These are phyloP conservation scores for Borealophlyctis nickersoniae DNA, from an alignment of 192 early-diverging fungal species.

Conservation along the genomic window DNA sequence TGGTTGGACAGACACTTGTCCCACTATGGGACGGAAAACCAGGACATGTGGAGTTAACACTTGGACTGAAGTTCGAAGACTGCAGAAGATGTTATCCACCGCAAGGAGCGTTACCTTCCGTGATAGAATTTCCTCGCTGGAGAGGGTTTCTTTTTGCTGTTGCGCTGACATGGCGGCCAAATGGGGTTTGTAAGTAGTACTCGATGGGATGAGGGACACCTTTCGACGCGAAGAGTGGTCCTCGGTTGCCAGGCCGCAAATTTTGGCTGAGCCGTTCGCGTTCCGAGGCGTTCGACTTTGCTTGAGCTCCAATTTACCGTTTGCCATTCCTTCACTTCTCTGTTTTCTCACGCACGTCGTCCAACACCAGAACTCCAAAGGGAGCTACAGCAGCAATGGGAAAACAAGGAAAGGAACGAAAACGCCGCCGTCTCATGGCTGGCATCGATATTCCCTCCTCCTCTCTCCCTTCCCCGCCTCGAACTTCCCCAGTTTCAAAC, in stretches of 20 bases:
- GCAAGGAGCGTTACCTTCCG: slow-evolving; percentile 14
- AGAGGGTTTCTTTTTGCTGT: background rate
- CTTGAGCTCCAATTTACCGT: too few relatives aligned
- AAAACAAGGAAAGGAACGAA: slow-evolving; percentile 54
- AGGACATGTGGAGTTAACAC: background rate
- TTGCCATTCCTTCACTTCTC: too few relatives aligned
- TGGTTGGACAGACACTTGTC: slow-evolving; percentile 81
- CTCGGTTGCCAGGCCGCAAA: too few relatives aligned
- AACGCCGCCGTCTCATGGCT: slow-evolving; percentile 52
- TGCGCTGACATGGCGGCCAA: background rate
- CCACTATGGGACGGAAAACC: slow-evolving; percentile 50
- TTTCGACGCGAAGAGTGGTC: too few relatives aligned
- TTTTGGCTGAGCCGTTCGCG: too few relatives aligned
- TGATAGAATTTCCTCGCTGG: slow-evolving; percentile 23
- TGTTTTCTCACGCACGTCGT: too few relatives aligned
- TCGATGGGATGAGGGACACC: too few relatives aligned
- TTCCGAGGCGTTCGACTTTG: too few relatives aligned
- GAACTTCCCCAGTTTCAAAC: background rate
- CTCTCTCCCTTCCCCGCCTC: background rate
- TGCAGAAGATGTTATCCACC: background rate
- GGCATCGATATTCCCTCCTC: slow-evolving; percentile 4
- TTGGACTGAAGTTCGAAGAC: background rate
- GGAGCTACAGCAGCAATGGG: too few relatives aligned
- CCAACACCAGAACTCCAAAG: too few relatives aligned
- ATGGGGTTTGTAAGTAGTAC: too few relatives aligned